phyloP scores from a whole-genome alignment of 148 eudicot species.

The Amaranthus cruentus region DNA sequence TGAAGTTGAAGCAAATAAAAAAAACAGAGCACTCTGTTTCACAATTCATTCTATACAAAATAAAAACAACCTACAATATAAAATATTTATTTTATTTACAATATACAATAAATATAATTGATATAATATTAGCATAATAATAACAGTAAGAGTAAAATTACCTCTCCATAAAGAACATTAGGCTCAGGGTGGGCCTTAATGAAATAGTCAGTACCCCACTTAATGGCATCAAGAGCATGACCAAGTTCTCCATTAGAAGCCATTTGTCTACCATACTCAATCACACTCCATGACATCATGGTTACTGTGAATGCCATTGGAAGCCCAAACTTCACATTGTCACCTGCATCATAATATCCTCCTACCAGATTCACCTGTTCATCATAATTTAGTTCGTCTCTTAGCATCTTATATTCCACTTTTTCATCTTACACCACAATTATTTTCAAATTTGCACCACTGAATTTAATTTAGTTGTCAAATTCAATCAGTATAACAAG shows the following conservation, averaged over 20 bases:
- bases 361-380: slow-evolving; percentile 92
- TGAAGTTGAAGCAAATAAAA: too few species aligned
- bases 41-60: too few species aligned
- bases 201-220: slow-evolving; percentile 98
- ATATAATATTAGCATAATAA: background rate
- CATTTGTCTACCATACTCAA: slow-evolving; percentile 87
- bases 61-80: too few species aligned
- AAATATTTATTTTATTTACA: background rate
- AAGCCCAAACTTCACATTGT: slow-evolving; percentile 93
- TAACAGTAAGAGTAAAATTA: slow-evolving; percentile 11
- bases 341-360: slow-evolving; percentile 99
- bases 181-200: slow-evolving; percentile 95
- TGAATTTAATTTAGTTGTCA: too few species aligned
- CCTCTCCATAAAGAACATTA: slow-evolving; percentile 95
- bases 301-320: slow-evolving; percentile 97
- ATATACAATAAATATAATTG: background rate
- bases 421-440: too few species aligned
- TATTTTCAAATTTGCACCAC: too few species aligned
- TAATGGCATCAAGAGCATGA: slow-evolving; percentile 78
- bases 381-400: too few species aligned
- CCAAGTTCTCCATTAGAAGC: slow-evolving; percentile 68
- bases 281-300: slow-evolving; percentile 96
- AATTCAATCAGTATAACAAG: too few species aligned
- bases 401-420: too few species aligned
- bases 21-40: slow-evolving; percentile 19